Evolutionary conservation across 352 stramenopile genomes (phyloP).

Genomic region (Phytophthora parvispora): DNA sequence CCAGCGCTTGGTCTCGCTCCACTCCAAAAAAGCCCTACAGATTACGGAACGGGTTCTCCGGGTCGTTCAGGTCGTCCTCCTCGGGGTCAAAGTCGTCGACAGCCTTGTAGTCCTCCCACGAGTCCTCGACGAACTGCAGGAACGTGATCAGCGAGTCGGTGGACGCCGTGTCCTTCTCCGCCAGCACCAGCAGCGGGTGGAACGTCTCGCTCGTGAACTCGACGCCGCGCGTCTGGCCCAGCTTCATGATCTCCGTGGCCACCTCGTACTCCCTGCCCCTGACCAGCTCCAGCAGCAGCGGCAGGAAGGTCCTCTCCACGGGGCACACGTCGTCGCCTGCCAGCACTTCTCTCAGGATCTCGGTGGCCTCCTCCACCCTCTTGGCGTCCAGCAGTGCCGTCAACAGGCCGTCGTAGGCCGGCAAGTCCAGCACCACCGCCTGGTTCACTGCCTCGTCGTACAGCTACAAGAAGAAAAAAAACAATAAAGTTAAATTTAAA

Average conservation of each 20-base stretch:
- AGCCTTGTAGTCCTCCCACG: slow-evolving; percentile 71
- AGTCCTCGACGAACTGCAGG: slow-evolving; percentile 69
- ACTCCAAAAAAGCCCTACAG: slow-evolving; percentile 25
- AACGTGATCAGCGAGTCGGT: slow-evolving; percentile 70
- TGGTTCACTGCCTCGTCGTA: slow-evolving; percentile 72
- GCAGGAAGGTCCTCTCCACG: slow-evolving; percentile 54
- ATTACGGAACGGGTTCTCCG: slow-evolving; percentile 32
- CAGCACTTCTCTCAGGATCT: slow-evolving; percentile 63
- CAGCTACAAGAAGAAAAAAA: slow-evolving; percentile 32
- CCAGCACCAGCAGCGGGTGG: slow-evolving; percentile 55
- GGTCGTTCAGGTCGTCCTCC: slow-evolving; percentile 28
- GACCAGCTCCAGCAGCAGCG: slow-evolving; percentile 56
- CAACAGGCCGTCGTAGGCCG: slow-evolving; percentile 65
- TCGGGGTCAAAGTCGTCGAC: slow-evolving; percentile 46
- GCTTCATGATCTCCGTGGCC: slow-evolving; percentile 52
- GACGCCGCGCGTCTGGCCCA: slow-evolving; percentile 53
- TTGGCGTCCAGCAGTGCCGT: slow-evolving; percentile 51
- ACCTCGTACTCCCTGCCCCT: slow-evolving; percentile 49
- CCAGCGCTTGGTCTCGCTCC: slow-evolving; percentile 8
- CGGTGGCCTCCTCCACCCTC: slow-evolving; percentile 57
- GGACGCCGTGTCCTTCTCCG: slow-evolving; percentile 54
- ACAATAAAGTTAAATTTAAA: not conserved
- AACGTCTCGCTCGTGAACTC: slow-evolving; percentile 72
- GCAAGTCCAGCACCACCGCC: slow-evolving; percentile 64
- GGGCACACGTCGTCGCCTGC: slow-evolving; percentile 54